Evolutionary conservation across 2,329 filamentous ascomycete genomes (phyloP).

Genomic region (Lachnellula hyalina): DNA sequence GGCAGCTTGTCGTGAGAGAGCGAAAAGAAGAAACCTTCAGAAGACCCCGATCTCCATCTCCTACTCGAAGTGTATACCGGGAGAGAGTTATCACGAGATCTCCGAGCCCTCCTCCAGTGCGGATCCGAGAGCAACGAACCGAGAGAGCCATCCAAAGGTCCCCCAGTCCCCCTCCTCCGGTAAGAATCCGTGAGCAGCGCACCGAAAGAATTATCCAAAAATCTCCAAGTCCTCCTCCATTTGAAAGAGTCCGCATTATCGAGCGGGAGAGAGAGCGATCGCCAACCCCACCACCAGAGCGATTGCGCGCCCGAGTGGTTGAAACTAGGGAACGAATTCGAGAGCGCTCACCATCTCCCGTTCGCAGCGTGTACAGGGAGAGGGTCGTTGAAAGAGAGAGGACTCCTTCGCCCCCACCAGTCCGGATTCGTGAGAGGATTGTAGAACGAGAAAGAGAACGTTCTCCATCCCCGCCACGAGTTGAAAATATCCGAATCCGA

Average conservation of each 20-base stretch:
- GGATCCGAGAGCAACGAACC: too few species aligned
- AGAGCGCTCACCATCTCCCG: conserved; percentile 25
- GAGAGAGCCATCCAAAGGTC: conserved; percentile 26
- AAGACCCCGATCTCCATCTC: conserved; percentile 27
- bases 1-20: conserved; percentile 28
- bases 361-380: conserved; percentile 16
- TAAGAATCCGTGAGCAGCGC: conserved; percentile 18
- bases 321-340: conserved; percentile 28
- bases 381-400: conserved; percentile 3
- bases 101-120: conserved; percentile 12
- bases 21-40: conserved; percentile 25
- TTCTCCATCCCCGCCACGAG: conserved; percentile 24
- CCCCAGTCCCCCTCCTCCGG: conserved; percentile 17
- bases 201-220: conserved; percentile 24
- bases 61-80: conserved; percentile 18
- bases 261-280: conserved; percentile 24
- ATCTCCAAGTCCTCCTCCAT: conserved; percentile 16
- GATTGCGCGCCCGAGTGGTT: conserved; percentile 27
- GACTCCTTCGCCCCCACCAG: conserved; percentile 9
- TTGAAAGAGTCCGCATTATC: conserved; percentile 19
- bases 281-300: conserved; percentile 23
- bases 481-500: conserved; percentile 28
- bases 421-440: conserved; percentile 22
- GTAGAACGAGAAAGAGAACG: conserved; percentile 26
- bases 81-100: conserved; percentile 25